Evolutionary conservation across 2,329 filamentous ascomycete species (phyloP).

Genomic region (Exserohilum turcica): DNA sequence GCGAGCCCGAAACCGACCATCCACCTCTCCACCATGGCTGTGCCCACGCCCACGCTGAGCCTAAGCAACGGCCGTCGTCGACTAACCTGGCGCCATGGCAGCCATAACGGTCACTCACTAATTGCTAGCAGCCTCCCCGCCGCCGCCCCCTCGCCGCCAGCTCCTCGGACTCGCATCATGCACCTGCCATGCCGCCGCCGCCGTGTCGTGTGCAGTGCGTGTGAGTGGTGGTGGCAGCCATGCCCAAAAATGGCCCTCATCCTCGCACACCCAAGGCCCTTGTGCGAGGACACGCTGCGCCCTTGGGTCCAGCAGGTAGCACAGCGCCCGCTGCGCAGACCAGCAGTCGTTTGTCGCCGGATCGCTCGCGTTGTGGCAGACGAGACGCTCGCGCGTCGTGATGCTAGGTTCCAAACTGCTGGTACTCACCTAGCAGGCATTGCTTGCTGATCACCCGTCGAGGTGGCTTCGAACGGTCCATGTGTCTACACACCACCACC

Average conservation of each 20-base stretch:
- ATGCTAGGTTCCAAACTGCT: conserved; percentile 34
- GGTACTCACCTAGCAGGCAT: conserved; percentile 32
- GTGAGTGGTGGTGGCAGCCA: conserved; percentile 11
- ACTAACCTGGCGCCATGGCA: conserved; percentile 5
- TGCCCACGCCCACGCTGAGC: conserved; percentile 23
- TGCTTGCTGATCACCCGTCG: conserved; percentile 44
- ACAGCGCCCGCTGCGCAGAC: conserved; percentile 19
- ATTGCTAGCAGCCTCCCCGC: neutral
- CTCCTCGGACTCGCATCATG: too few species aligned
- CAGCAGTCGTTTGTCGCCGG: conserved; percentile 16
- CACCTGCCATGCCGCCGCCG: too few species aligned
- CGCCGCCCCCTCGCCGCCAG: neutral
- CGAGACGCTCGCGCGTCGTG: conserved; percentile 13
- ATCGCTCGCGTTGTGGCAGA: conserved; percentile 28
- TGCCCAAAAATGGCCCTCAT: conserved; percentile 21
- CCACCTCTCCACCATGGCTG: conserved; percentile 18
- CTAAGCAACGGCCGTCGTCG: conserved; percentile 26
- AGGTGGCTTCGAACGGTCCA: conserved; percentile 41
- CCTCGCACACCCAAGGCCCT: conserved; percentile 14
- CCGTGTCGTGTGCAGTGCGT: neutral
- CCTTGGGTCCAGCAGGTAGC: conserved; percentile 32
- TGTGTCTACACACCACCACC: conserved; percentile 20
- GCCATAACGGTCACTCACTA: conserved; percentile 11
- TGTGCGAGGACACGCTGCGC: conserved; percentile 23
- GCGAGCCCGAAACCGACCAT: conserved; percentile 34